Percentiles rank a stretch among this genome's conserved stretches.
These are phyloP conservation scores for Fusarium luffae DNA, from an alignment of 2,329 filamentous ascomycete species.

Conservation along the genomic window DNA sequence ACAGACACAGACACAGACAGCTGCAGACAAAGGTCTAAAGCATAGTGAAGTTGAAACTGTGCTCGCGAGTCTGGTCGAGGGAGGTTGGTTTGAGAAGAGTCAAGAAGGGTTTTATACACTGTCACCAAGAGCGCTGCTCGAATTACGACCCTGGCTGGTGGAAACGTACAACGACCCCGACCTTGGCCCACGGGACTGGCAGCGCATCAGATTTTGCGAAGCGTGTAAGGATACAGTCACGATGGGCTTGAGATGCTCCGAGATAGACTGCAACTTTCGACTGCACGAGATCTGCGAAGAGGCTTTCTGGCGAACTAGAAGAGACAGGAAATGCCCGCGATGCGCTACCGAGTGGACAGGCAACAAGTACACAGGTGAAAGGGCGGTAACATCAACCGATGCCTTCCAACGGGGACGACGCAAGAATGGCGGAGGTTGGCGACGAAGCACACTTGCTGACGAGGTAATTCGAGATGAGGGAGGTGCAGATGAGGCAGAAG, in stretches of 20 bases:
- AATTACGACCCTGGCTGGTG: conserved; percentile 85
- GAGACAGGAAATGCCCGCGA: conserved; percentile 71
- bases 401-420: conserved; percentile 59
- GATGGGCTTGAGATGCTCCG: conserved; percentile 79
- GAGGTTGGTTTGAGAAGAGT: conserved; percentile 88
- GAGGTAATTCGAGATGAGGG: conserved; percentile 49
- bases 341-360: conserved; percentile 65
- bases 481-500: conserved; percentile 41
- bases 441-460: conserved; percentile 50
- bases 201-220: conserved; percentile 86
- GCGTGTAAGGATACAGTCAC: conserved; percentile 93
- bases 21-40: conserved; percentile 70
- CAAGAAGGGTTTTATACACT: conserved; percentile 77
- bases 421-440: conserved; percentile 47
- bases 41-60: conserved; percentile 81
- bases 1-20: conserved; percentile 48
- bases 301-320: conserved; percentile 76
- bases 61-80: conserved; percentile 75
- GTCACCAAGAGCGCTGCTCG: conserved; percentile 81
- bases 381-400: conserved; percentile 65
- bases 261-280: conserved; percentile 73
- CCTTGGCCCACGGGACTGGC: conserved; percentile 68
- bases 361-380: conserved; percentile 65
- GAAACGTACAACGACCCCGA: conserved; percentile 87
- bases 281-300: conserved; percentile 82